Evolutionary conservation across 768 basidiomycete species (phyloP), one percentile per base, ranked within the genome.

Genomic region (Chalciporus pseudorubinellus): DNA sequence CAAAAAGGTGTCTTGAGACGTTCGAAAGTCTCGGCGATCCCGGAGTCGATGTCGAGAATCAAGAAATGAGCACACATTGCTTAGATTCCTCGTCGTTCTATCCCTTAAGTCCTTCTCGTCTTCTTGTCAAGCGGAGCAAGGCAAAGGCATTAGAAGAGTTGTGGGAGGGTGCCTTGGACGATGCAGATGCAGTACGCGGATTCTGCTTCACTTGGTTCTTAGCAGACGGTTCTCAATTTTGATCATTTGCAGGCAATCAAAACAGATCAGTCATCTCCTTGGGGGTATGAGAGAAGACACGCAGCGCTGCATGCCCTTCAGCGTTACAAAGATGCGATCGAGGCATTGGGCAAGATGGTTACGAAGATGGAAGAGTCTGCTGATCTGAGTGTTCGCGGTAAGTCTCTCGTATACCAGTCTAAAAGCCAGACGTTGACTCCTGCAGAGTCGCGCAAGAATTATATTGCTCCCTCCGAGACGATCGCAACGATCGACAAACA

Each of bases 61-160:
- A 48, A 28, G 46, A 24, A 4, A 10, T 26, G 6, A 40, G 21
- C 31, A 18, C 29, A 40, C 18, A 39, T 7, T 16, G 14, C 21
- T 13, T 11, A 13, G 22, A 28, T 8, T 22, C 29, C 16, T 31
- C 22, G 9, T 39, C 38, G 12, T 47, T 46, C n/a, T 18, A 28
- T 28, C 44, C 42, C 19, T 39, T 29, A 5, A 28, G 44, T 13
- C 22, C 56, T 21, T 33, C 48, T 24, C 21, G 31, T 44, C 55
- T 58, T 38, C 44, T 57, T 4, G 31, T 45, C 8, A 57, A 53
- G 31, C 44, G 55, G 40, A 53, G 57, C 19, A 28, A 43, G 21
- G 55, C 21, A 22, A 9, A 39, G 7, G 44, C 31, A 22, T n/a
- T 13, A 4, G 20, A 8, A 11, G 16, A 24, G 18, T 14, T 8